Base-by-base conservation (phyloP, 352 stramenopile species). In the Thalassiosira mediterranea region DNA sequence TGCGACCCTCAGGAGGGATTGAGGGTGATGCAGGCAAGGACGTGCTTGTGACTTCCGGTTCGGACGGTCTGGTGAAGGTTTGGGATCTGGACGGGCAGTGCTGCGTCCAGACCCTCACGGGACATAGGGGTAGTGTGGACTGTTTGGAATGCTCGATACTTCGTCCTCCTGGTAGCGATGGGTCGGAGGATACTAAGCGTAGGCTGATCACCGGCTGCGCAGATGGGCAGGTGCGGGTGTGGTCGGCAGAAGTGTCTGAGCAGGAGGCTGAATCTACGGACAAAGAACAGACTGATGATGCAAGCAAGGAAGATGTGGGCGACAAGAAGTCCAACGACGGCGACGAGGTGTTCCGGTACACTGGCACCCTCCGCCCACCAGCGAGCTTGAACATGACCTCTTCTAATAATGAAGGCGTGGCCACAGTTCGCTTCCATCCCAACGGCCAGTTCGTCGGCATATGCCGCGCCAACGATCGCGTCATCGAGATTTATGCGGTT, bases 21-120 rank as follows among this genome's bases (percentile, higher is more conserved):
- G 40, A 1, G 34, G 7, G 25, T 19, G 56, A 70, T 0, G 62
- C 58, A 31, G 61, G 56, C 21, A 47, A 86, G n/a, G 79, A 93
- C 78, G 67, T 64, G 23, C 63, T 93, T 8, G 63, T 90, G 4
- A 88, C 84, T 23, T 86, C 81, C 17, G 86, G 78, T 63, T 70
- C 87, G 7, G 88, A 93, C 72, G 88, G 88, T 57, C 63, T 92
- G 11, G 80, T 93, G 10, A 93, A 93, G 61, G 61, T 93, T 53
- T 93, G 88, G 88, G 84, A 93, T 81, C 74, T 93, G 65, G 79
- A 88, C 56, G 84, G 62, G 51, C 88, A 93, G 52, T 92, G 86
- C 49, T 93, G 88, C 64, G 76, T 87, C 3, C 86, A 93, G 49
- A 93, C 88, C 28, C 88, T 93, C 70, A 79, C 85, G 5, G 86